phyloP scores from a whole-genome alignment of 345 rosid species.

The Hibiscus syriacus region DNA sequence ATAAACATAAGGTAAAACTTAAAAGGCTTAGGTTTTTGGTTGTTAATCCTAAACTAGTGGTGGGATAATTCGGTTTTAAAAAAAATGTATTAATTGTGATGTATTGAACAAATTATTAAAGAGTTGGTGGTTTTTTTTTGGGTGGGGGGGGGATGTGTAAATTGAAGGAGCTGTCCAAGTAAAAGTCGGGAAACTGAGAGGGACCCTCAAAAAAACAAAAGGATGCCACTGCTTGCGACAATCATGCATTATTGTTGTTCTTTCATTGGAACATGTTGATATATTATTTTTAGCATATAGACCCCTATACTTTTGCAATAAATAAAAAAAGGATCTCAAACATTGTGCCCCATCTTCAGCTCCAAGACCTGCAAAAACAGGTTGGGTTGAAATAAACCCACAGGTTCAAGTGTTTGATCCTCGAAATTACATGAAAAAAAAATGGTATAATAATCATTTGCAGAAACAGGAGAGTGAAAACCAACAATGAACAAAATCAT shows the following conservation, averaged over 20 bases:
- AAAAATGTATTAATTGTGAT: no score
- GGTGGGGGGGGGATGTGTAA: no score
- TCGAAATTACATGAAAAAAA: no score
- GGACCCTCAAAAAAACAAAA: conserved; percentile 21
- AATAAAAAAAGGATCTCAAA: not conserved
- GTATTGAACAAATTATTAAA: no score
- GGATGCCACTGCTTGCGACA: conserved; percentile 20
- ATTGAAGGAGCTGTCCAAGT: no score
- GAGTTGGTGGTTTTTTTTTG: no score
- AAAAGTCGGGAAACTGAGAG: conserved; percentile 23
- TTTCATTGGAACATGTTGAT: conserved; percentile 5
- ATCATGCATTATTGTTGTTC: conserved; percentile 17
- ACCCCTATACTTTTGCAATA: not conserved
- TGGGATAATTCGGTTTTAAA: no score
- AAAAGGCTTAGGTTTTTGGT: no score
- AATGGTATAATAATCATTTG: no score
- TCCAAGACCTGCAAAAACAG: not conserved
- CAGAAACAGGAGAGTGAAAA: not conserved
- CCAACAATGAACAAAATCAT: not conserved
- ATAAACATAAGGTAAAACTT: no score
- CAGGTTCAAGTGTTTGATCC: not conserved
- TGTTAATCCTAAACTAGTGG: no score
- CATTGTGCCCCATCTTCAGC: not conserved
- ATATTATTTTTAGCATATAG: not conserved
- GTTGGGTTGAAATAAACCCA: not conserved